Evolutionary conservation across 495 filamentous ascomycete genomes (phyloP), one percentile per base, ranked within the genome.

Genomic region (Aspergillus biplanus): DNA sequence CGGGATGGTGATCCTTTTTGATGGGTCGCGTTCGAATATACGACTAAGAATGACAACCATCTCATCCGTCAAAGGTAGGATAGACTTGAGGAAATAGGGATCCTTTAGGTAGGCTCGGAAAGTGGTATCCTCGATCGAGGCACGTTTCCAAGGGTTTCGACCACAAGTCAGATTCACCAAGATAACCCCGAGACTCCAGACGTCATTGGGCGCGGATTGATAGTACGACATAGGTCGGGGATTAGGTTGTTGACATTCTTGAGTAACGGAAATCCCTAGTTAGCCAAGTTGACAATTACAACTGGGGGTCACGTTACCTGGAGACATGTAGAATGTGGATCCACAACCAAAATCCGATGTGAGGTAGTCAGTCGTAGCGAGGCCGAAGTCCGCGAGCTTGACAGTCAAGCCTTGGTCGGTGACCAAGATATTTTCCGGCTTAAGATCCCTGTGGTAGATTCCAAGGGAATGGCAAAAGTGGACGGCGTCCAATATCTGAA

Each of bases 241-340:
- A 66, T 90, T 88, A 50, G 89, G 82, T 74, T 96, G 91, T 82
- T 98, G 91, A 73, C 96, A 99, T 86, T 98, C 95, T 98, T 78
- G 59, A 74, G 39, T 12, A 11, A 46, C 12, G 27, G 11, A 8
- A 21, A 1, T 15, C 13, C 8, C 32, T 16, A 16, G 33, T 63
- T 57, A 63, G 61, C 53, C 9, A 49, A n/a, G 52, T 11, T 33
- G 39, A 52, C 15, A 42, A 42, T 44, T 16, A 11, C 42, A 48
- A 55, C 12, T 32, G 7, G 18, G 52, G 39, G 15, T 67, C 84
- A 78, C 53, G 44, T 57, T 91, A 97, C 95, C 95, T 86, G 95
- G 95, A 61, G 90, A 94, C 96, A 98, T 98, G 81, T 99, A 98
- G 73, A 99, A 98, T 13, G 95, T 98, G 16, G 94, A 97, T 54